Conservation (phyloP, 2,329 filamentous ascomycete species). For the Colletotrichum musicola region DNA sequence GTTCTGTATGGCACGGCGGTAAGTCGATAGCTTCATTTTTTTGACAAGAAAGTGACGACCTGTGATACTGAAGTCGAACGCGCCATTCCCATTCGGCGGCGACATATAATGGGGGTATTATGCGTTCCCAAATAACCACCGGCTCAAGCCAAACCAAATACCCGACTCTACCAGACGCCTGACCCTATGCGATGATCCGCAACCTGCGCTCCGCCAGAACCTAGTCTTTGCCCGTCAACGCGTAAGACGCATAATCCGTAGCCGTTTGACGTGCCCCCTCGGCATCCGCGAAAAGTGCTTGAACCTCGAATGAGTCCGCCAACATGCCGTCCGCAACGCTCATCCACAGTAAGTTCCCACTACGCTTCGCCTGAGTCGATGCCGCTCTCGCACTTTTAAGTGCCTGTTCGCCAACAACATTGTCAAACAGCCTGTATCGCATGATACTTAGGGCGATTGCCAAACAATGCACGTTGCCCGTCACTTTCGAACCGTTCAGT, state of each 20-base stretch:
- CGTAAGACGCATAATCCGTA: slow-evolving; percentile 56
- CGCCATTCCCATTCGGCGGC: slow-evolving; percentile 17
- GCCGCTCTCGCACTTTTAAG: slow-evolving; percentile 81
- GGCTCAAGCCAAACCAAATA: slow-evolving; percentile 34
- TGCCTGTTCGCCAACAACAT: slow-evolving; percentile 84
- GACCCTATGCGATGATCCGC: slow-evolving; percentile 29
- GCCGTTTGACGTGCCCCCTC: slow-evolving; percentile 55
- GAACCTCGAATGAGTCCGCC: slow-evolving; percentile 79
- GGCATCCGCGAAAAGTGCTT: slow-evolving; percentile 69
- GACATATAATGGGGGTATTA: slow-evolving; percentile 33
- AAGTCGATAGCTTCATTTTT: no score
- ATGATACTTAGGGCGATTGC: slow-evolving; percentile 88
- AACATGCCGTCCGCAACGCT: slow-evolving; percentile 86
- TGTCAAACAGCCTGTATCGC: slow-evolving; percentile 84
- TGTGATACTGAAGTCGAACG: slow-evolving; percentile 3
- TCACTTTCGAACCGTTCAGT: slow-evolving; percentile 75
- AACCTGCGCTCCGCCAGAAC: slow-evolving; percentile 12
- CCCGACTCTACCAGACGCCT: slow-evolving; percentile 32
- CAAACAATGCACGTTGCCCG: slow-evolving; percentile 83
- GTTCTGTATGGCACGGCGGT: no score
- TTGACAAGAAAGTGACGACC: neutral
- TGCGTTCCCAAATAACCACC: slow-evolving; percentile 35
- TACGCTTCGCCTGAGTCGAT: slow-evolving; percentile 75
- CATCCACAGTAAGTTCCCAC: slow-evolving; percentile 80
- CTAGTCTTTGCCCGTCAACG: slow-evolving; percentile 51